Percentiles rank a stretch among this genome's conserved stretches.
Evolutionary conservation across 495 filamentous ascomycete genomes (phyloP).

Genomic region (Penicillium coprophilum): DNA sequence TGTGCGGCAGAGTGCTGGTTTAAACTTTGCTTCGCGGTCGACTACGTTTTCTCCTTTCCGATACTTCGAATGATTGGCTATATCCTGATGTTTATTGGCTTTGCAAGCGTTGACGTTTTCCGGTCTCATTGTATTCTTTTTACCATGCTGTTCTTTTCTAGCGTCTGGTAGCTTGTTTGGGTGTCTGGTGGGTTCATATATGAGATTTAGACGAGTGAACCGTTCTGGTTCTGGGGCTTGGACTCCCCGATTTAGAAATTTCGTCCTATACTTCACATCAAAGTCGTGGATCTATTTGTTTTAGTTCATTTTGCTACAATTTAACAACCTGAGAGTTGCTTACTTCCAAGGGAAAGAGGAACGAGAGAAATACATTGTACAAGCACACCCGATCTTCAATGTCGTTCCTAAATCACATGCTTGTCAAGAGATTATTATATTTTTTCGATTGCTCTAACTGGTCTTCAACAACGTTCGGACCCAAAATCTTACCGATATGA

Average conservation of each 20-base stretch:
- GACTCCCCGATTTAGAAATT: neutral
- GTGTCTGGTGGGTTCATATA: slow-evolving; percentile 3
- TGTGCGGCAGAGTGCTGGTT: slow-evolving; percentile 4
- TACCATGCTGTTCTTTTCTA: slow-evolving; percentile 2
- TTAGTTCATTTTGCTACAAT: neutral
- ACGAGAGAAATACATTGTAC: neutral
- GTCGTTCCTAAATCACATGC: slow-evolving; percentile 3
- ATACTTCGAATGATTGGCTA: slow-evolving; percentile 14
- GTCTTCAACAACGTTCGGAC: neutral
- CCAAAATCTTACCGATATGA: neutral
- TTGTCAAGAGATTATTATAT: slow-evolving; percentile 7
- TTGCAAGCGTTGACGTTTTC: slow-evolving; percentile 4
- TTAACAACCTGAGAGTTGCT: neutral
- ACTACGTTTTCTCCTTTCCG: neutral
- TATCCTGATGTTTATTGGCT: slow-evolving; percentile 1
- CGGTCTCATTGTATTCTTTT: slow-evolving; percentile 8
- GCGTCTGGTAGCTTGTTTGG: slow-evolving; percentile 6
- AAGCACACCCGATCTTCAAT: neutral
- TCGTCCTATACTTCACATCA: neutral
- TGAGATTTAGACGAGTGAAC: neutral
- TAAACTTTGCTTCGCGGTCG: slow-evolving; percentile 17
- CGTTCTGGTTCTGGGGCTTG: neutral
- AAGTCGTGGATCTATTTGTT: neutral
- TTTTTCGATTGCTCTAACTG: slow-evolving; percentile 6
- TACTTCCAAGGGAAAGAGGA: neutral